These are phyloP conservation scores for Cicer bijugum DNA, from an alignment of 306 rosid species.

Conservation along the genomic window DNA sequence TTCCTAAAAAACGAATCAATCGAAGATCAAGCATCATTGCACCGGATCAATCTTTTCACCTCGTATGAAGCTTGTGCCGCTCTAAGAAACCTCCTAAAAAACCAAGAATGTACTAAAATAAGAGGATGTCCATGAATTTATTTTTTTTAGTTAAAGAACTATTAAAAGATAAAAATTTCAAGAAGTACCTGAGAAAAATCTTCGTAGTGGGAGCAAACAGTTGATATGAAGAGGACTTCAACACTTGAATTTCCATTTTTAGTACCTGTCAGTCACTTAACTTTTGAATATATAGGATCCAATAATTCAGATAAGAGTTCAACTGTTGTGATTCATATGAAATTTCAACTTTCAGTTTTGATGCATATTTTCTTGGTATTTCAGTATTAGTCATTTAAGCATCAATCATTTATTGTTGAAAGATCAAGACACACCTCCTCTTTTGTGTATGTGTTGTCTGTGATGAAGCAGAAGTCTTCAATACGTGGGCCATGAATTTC, in stretches of 20 bases:
- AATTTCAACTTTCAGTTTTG: not conserved
- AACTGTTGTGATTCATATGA: not conserved
- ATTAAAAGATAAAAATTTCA: conserved; percentile 18
- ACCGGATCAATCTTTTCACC: conserved; percentile 56
- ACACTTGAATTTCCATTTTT: conserved; percentile 75
- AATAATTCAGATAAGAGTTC: not conserved
- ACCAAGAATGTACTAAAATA: conserved; percentile 27
- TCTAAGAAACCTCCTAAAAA: conserved; percentile 85
- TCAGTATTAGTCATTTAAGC: not conserved
- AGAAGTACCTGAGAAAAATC: conserved; percentile 80
- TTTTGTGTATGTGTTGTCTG: conserved; percentile 86
- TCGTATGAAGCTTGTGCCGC: conserved; percentile 86
- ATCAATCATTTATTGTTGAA: conserved; percentile 26
- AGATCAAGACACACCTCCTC: conserved; percentile 61
- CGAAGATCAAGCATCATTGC: conserved; percentile 35
- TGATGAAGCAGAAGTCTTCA: conserved; percentile 89
- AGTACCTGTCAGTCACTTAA: conserved; percentile 60
- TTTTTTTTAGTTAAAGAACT: not conserved
- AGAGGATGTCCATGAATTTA: conserved; percentile 36
- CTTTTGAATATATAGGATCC: conserved; percentile 26
- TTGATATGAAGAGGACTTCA: conserved; percentile 69
- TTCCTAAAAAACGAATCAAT: conserved; percentile 22
- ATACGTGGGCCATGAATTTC: conserved; percentile 83
- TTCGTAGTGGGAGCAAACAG: conserved; percentile 81
- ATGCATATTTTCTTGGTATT: not conserved